Percentiles rank a stretch among this genome's conserved stretches.
phyloP scores from a whole-genome alignment of 192 early-diverging fungal genomes.

The Umbelopsis isabellina region DNA sequence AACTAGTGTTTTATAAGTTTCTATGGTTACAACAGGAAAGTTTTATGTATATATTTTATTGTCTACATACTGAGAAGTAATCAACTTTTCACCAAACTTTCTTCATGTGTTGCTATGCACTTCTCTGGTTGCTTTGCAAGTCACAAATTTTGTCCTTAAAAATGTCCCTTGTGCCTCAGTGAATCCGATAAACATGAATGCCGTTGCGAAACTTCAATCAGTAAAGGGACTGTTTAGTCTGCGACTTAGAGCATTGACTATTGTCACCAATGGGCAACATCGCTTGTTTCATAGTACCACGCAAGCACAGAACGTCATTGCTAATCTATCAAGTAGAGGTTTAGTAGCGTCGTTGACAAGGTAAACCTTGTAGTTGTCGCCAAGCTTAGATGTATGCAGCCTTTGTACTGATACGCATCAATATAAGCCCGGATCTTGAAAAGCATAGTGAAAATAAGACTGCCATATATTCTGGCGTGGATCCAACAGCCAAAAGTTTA shows the following conservation, averaged over 20 bases:
- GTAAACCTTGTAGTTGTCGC: neutral
- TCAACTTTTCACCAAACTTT: no score
- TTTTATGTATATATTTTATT: no score
- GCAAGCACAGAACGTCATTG: neutral
- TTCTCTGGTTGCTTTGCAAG: no score
- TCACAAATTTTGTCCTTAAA: no score
- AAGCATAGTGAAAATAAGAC: conserved; percentile 51
- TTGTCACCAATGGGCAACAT: neutral
- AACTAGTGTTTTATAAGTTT: no score
- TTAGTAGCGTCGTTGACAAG: conserved; percentile 15
- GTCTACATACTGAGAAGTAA: no score
- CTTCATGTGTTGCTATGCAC: no score
- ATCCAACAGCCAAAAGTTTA: conserved; percentile 89
- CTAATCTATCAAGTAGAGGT: neutral
- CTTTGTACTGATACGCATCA: no score
- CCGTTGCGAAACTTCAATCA: neutral
- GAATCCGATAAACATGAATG: neutral
- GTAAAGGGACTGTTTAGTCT: neutral
- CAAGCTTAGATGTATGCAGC: no score
- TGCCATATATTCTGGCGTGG: conserved; percentile 87
- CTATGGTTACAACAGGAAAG: no score
- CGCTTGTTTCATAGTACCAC: neutral
- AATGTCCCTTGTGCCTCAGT: neutral
- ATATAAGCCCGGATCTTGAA: conserved; percentile 47
- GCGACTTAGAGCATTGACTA: neutral